Conservation (phyloP, 306 rosid genomes). For the Acacia acuminata region DNA sequence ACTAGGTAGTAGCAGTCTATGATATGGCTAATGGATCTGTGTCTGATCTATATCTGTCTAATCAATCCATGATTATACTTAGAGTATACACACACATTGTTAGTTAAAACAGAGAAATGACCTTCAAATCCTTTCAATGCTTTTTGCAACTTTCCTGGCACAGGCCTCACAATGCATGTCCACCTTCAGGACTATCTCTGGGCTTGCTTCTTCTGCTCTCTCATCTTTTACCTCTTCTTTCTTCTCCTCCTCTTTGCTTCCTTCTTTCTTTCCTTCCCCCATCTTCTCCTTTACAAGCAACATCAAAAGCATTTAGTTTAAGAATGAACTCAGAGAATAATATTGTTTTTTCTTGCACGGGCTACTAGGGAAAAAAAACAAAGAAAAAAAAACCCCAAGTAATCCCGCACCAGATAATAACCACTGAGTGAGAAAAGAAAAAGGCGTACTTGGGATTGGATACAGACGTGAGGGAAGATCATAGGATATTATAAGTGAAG, state of each 20-base stretch:
- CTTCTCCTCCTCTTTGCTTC: slow-evolving; percentile 21
- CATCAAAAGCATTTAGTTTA: slow-evolving; percentile 19
- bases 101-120: slow-evolving; percentile 21
- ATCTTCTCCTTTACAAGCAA: slow-evolving; percentile 41
- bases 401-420: not conserved
- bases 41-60: not conserved
- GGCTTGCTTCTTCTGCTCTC: slow-evolving; percentile 38
- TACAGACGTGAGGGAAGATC: not conserved
- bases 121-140: slow-evolving; percentile 94
- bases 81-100: not conserved
- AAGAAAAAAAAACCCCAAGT: not conserved
- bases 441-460: not conserved
- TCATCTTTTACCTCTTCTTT: slow-evolving; percentile 36
- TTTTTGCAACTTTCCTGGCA: slow-evolving; percentile 82
- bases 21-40: not conserved
- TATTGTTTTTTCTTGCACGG: not conserved
- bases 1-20: not conserved
- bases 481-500: not conserved
- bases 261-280: not conserved
- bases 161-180: slow-evolving; percentile 99
- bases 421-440: not conserved
- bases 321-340: not conserved
- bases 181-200: slow-evolving; percentile 82
- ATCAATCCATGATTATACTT: not conserved
- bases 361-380: not conserved